These are phyloP conservation scores for Aspergillus brasiliensis DNA, from an alignment of 2,329 filamentous ascomycete species.

Conservation along the genomic window DNA sequence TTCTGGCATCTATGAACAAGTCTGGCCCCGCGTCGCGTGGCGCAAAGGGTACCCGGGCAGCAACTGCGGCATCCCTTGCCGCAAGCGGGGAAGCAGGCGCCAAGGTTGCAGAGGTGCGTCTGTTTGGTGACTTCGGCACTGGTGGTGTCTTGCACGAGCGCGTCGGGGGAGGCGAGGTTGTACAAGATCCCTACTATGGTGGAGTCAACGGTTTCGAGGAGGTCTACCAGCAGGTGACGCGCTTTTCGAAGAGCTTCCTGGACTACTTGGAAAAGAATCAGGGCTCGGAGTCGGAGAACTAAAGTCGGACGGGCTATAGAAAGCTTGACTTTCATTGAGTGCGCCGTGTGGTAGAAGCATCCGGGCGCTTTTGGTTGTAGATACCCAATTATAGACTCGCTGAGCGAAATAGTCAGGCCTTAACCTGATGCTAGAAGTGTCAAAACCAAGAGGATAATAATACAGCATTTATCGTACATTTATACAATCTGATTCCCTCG, in stretches of 20 bases:
- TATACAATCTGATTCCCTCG: too few species aligned
- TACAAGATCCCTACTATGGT: slow-evolving; percentile 93
- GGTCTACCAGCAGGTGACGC: slow-evolving; percentile 80
- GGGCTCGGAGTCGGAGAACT: slow-evolving; percentile 11
- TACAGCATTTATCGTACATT: not conserved
- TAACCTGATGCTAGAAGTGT: not conserved
- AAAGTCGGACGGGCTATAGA: not conserved
- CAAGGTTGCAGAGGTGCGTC: slow-evolving; percentile 61
- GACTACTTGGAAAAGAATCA: slow-evolving; percentile 52
- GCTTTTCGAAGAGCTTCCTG: slow-evolving; percentile 78
- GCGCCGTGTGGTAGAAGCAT: not conserved
- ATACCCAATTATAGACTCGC: slow-evolving; percentile 23
- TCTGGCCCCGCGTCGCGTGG: slow-evolving; percentile 19
- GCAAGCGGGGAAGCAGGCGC: slow-evolving; percentile 33
- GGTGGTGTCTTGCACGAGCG: slow-evolving; percentile 45
- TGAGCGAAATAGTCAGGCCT: not conserved
- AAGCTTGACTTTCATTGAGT: not conserved
- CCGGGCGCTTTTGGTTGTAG: slow-evolving; percentile 6
- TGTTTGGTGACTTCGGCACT: slow-evolving; percentile 82
- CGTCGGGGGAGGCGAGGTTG: slow-evolving; percentile 62
- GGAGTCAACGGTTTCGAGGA: slow-evolving; percentile 75
- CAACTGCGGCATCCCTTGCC: slow-evolving; percentile 39
- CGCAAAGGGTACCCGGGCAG: slow-evolving; percentile 37
- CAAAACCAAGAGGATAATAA: not conserved
- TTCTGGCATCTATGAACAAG: slow-evolving; percentile 52